Evolutionary conservation across 352 stramenopile species (phyloP), one percentile per base, ranked within the genome.

Genomic region (Pythium sukuiense): DNA sequence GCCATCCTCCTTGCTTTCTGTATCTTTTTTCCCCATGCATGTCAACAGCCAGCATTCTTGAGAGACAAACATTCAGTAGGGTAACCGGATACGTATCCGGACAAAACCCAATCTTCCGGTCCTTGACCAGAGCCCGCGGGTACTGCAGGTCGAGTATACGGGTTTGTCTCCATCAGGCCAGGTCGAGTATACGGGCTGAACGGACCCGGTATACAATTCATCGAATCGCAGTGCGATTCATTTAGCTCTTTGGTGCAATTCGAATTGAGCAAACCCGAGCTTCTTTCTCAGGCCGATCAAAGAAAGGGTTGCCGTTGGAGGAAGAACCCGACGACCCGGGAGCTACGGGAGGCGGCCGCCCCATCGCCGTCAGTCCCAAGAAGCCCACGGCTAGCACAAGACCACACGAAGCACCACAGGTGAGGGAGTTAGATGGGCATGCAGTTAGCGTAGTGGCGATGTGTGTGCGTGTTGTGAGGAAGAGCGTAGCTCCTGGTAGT

Each of bases 141-240:
- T 64, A 55, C 1, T 32, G 2, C 65, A 52, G 59, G 41, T 55
- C 50, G 50, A 39, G 65, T 72, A 72, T 72, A 72, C 65, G 65
- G 65, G 59, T 56, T 61, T 1, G 16, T 7, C 26, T 7, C 55
- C 18, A 8, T 13, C 20, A 24, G 45, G 45, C 45, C 24, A 1
- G 59, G 63, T 71, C 59, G 30, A 49, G 48, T 70, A 75, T 75
- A 70, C 69, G 63, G 69, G 58, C 69, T 75, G 4, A 8, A 9
- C 63, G 59, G 65, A 61, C 57, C 59, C n/a, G 53, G 46, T 74
- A 74, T 74, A 74, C 68, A 64, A 72, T 74, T 75, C 32, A 20
- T 52, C 60, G 24, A 75, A 75, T 75, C 65, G 63, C 55, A 68
- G 4, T 75, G 63, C 69, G 70, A 75, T 71, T 75, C 69, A 75